Base-by-base conservation (phyloP, 2,329 filamentous ascomycete genomes). In the Monilinia polystroma region DNA sequence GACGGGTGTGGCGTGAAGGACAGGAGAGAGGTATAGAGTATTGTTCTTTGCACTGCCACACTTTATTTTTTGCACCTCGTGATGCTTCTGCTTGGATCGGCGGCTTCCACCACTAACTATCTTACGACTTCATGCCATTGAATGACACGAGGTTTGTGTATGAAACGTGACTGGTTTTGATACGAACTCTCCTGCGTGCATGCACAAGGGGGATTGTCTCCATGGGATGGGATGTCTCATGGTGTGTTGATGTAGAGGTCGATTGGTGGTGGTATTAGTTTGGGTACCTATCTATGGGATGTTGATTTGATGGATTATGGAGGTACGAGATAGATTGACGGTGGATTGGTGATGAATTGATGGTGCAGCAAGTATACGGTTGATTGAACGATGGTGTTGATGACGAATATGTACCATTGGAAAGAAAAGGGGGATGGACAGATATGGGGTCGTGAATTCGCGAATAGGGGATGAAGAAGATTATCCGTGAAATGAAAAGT, bases 11-110 rank as follows among this genome's bases (percentile, higher is more conserved):
- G 18, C 49, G 57, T 60, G 45, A 45, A 45, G 43, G 38, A 18
- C 47, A n/a, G 55, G 29, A 23, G 38, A 38, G 20, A 41, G 23
- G 8, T 23, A 23, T 23, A 23, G 23, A 23, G 23, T 23, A 23
- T 14, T 53, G 51, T 26, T 32, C 26, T 26, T 43, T 67, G 41
- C 41, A 64, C 45, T 52, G 53, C 58, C 68, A 68, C 68, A 67
- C 62, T 68, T 60, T 65, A 60, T 67, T 69, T 54, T 52, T 54
- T 67, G 23, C 62, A 68, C 35, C 69, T 70, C 70, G 69, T 72
- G 70, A 72, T 69, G 52, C 23, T 26, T 64, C n/a, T 64, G 62
- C 29, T 51, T 49, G 63, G 53, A 65, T 65, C 63, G 53, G 41
- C 43, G 53, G 51, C 41, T 57, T 45, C 41, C 53, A 45, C 53